A percentile compares a stretch with the other conserved stretches of the same genome.
These are phyloP conservation scores for Fusarium avenaceum DNA, from an alignment of 2,329 filamentous ascomycete species.

Conservation along the genomic window DNA sequence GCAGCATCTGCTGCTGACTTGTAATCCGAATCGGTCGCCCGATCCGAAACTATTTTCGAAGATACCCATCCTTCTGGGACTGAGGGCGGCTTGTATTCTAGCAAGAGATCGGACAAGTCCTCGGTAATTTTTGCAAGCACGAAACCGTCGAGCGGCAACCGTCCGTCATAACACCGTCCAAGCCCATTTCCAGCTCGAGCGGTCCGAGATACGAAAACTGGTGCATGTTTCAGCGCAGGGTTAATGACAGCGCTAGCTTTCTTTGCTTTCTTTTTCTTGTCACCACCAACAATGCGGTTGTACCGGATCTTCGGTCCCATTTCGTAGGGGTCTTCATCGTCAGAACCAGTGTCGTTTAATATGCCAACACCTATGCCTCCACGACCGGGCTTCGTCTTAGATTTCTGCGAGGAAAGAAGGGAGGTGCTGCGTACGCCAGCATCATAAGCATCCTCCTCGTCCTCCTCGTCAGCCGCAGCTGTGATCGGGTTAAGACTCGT, in stretches of 20 bases:
- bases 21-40: slow-evolving; percentile 55
- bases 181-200: slow-evolving; percentile 50
- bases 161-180: slow-evolving; percentile 84
- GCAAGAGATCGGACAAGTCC: slow-evolving; percentile 50
- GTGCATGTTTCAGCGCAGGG: slow-evolving; percentile 73
- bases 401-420: slow-evolving; percentile 53
- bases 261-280: slow-evolving; percentile 81
- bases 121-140: slow-evolving; percentile 71
- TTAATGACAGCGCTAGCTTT: slow-evolving; percentile 67
- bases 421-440: slow-evolving; percentile 25
- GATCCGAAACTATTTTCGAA: slow-evolving; percentile 57
- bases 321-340: slow-evolving; percentile 94
- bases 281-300: slow-evolving; percentile 82
- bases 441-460: slow-evolving; percentile 58
- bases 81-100: slow-evolving; percentile 71
- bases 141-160: slow-evolving; percentile 84
- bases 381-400: slow-evolving; percentile 65
- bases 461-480: slow-evolving; percentile 50
- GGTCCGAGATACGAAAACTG: slow-evolving; percentile 79
- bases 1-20: slow-evolving; percentile 82
- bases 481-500: slow-evolving; percentile 51
- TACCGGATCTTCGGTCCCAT: slow-evolving; percentile 92
- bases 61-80: slow-evolving; percentile 83
- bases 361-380: slow-evolving; percentile 89
- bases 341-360: slow-evolving; percentile 92